Evolutionary conservation across 164 flowering plant genomes (phyloP).

Genomic region (Stephania japonica): DNA sequence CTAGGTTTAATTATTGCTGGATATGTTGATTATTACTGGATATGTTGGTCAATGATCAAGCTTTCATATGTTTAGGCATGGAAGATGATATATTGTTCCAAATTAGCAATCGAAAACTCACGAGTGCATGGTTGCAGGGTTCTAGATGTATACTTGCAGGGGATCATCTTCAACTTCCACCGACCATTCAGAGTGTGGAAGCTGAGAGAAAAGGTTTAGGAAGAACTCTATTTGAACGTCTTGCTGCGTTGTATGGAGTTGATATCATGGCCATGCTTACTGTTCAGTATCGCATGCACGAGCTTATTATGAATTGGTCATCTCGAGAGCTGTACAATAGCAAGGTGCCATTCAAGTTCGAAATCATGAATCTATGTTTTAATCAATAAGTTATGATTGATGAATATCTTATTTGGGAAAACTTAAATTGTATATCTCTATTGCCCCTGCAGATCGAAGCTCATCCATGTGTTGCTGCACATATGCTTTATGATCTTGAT

Average conservation of each 20-base stretch:
- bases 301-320: constrained; percentile 95
- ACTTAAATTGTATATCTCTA: neutral
- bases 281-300: constrained; percentile 98
- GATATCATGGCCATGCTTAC: constrained; percentile 86
- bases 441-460: constrained; percentile 57
- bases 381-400: neutral
- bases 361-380: neutral
- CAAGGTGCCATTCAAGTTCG: constrained; percentile 50
- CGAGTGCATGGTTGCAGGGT: constrained; percentile 45
- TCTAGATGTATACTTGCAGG: constrained; percentile 94
- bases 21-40: neutral
- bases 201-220: constrained; percentile 97
- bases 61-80: neutral
- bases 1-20: neutral
- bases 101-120: neutral
- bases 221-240: constrained; percentile 94
- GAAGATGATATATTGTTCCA: neutral
- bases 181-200: constrained; percentile 94
- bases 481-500: constrained; percentile 81
- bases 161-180: constrained; percentile 99
- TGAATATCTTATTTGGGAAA: neutral
- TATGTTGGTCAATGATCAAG: neutral
- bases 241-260: constrained; percentile 76
- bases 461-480: constrained; percentile 92
- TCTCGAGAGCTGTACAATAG: constrained; percentile 84